Evolutionary conservation across 2,329 filamentous ascomycete species (phyloP).

Genomic region (Falciphora oryzae): DNA sequence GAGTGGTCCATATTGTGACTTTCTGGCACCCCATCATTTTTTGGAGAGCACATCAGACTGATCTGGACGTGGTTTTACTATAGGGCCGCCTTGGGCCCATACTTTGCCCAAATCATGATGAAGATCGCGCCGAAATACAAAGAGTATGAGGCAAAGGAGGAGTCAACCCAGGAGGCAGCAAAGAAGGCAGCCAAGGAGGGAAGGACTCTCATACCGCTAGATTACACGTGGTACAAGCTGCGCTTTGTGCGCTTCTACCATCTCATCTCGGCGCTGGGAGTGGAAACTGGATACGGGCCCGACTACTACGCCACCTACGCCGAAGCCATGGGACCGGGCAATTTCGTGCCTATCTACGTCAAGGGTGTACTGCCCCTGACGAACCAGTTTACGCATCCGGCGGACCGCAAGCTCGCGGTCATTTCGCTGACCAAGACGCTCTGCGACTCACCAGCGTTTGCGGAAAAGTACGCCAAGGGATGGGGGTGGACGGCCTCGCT

Average conservation of each 20-base stretch:
- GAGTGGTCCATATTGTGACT: constrained; percentile 30
- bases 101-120: background rate
- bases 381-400: constrained; percentile 77
- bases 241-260: constrained; percentile 95
- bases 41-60: background rate
- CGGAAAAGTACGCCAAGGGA: constrained; percentile 74
- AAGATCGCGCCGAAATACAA: constrained; percentile 1
- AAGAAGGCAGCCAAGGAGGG: background rate
- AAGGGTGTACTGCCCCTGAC: constrained; percentile 83
- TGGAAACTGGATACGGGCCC: constrained; percentile 77
- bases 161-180: background rate
- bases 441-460: constrained; percentile 79
- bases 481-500: constrained; percentile 88
- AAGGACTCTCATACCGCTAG: background rate
- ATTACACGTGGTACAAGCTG: constrained; percentile 53
- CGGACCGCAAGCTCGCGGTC: constrained; percentile 90
- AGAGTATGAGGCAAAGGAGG: background rate
- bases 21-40: background rate
- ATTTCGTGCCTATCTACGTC: constrained; percentile 83
- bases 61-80: background rate
- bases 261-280: constrained; percentile 67
- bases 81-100: background rate
- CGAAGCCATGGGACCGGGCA: constrained; percentile 71
- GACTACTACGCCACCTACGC: constrained; percentile 86
- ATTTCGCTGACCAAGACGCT: constrained; percentile 91